phyloP scores from a whole-genome alignment of 2,329 filamentous ascomycete genomes.

The Amesomyces nigricolor region DNA sequence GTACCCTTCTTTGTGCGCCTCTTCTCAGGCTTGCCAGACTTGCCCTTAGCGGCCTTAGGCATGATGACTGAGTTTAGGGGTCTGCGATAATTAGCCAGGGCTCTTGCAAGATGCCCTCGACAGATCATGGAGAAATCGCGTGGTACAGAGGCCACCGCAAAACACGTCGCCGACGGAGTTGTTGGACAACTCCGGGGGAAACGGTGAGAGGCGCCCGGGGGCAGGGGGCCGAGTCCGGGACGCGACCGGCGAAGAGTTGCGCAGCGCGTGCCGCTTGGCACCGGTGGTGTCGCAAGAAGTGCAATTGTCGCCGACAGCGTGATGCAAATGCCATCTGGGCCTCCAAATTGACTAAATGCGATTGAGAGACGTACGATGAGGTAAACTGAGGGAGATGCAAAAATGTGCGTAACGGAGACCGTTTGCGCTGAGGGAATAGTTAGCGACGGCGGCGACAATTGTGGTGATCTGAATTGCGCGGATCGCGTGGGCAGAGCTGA shows the following conservation, averaged over 20 bases:
- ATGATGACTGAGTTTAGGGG: constrained; percentile 40
- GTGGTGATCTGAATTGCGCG: constrained; percentile 19
- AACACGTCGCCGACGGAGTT: not conserved
- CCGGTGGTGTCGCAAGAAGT: constrained; percentile 30
- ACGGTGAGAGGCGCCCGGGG: too few species aligned
- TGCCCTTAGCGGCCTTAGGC: constrained; percentile 56
- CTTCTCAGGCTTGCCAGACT: constrained; percentile 49
- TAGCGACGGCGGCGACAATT: constrained; percentile 14
- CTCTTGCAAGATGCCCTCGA: not conserved
- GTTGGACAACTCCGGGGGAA: too few species aligned
- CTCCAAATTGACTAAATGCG: constrained; percentile 28
- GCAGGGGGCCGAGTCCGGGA: not conserved
- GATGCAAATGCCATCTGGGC: constrained; percentile 33
- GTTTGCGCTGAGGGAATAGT: constrained; percentile 13
- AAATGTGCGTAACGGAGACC: constrained; percentile 16
- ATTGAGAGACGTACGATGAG: constrained; percentile 35
- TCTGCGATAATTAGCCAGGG: constrained; percentile 26
- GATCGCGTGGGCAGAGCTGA: constrained; percentile 12
- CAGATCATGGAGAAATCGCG: not conserved
- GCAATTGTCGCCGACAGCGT: constrained; percentile 35
- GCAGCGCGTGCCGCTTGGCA: constrained; percentile 20
- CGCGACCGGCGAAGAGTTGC: not conserved
- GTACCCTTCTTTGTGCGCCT: constrained; percentile 55
- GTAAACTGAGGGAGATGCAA: constrained; percentile 18
- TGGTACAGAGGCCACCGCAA: not conserved